These are phyloP conservation scores for Dioscorea zingiberensis DNA, from an alignment of 106 monocot species.

Conservation along the genomic window DNA sequence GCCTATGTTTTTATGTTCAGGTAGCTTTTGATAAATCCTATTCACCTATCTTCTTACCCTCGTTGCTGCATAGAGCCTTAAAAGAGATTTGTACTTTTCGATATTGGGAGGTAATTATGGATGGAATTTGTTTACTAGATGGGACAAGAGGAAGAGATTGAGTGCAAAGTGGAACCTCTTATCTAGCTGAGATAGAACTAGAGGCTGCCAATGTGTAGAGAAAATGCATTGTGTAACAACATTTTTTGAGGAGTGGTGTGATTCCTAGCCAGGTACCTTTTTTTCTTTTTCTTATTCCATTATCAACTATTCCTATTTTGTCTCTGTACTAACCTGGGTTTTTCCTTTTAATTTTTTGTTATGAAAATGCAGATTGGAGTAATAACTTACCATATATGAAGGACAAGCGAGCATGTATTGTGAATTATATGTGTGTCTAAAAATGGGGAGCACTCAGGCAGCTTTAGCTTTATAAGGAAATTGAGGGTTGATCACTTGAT, in stretches of 20 bases:
- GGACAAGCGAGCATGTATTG: constrained; percentile 98
- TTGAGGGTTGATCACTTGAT: constrained; percentile 56
- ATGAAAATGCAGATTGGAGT: constrained; percentile 80
- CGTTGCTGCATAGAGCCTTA: background rate
- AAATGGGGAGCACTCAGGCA: constrained; percentile 94
- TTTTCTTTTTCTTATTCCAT: background rate
- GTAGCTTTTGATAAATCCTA: constrained; percentile 33
- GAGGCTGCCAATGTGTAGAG: constrained; percentile 99
- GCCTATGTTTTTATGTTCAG: constrained; percentile 99
- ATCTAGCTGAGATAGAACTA: constrained; percentile 95
- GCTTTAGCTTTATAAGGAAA: constrained; percentile 98
- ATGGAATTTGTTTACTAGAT: constrained; percentile 39
- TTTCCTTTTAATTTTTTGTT: background rate
- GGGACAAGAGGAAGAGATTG: constrained; percentile 99
- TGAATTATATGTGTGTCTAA: constrained; percentile 99
- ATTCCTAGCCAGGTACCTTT: constrained; percentile 75
- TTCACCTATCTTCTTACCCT: background rate
- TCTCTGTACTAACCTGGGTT: background rate
- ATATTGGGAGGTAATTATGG: background rate
- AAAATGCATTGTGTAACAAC: constrained; percentile 99
- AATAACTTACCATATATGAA: constrained; percentile 98
- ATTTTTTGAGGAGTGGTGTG: constrained; percentile 93
- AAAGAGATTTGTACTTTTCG: background rate
- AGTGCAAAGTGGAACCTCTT: constrained; percentile 99
- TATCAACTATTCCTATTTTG: background rate